Evolutionary conservation across 768 basidiomycete species (phyloP), one percentile per base, ranked within the genome.

Genomic region (Neoboletus brunneissimus): DNA sequence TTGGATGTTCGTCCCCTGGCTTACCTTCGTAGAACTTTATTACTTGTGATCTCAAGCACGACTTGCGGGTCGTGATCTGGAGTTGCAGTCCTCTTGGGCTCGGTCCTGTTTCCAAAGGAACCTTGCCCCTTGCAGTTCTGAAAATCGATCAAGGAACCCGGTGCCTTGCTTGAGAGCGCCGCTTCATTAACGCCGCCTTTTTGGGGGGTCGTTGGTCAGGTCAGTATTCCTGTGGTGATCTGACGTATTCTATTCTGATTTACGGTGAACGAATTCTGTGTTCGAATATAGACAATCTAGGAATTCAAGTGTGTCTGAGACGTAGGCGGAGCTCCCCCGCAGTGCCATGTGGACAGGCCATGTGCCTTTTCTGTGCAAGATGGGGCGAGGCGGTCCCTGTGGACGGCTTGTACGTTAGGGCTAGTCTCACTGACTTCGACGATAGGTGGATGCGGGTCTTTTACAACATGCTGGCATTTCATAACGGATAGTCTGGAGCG

Each of bases 81-180:
- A 64, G 56, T 62, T 41, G 62, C 62, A 55, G 42, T 48, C 52
- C 51, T 57, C 41, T 56, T 59, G 45, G 46, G 34, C 52, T 0
- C 25, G 43, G 57, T 32, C 37, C 64, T 53, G 66, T 68, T 66
- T 58, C 66, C 66, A 67, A 53, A 67, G 65, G 42, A 61, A 69
- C 67, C 25, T 45, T 32, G 37, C 40, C 56, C 32, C 55, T 27
- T 15, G 11, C 37, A 9, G 32, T 58, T 60, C 64, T 58, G 67
- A 58, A 69, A 55, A 67, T 69, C 65, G 52, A 67, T 64, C 53
- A 67, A 57, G 67, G 67, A 67, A 67, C 59, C 9, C 51, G 50
- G 67, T 67, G 64, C 67, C 64, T 69, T 60, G 54, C 27, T 49
- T 46, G 53, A 56, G 60, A n/a, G 34, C 51, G 66, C 63, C 37